phyloP scores from a whole-genome alignment of 192 early-diverging fungal genomes.

The Jimgerdemannia lactiflua region DNA sequence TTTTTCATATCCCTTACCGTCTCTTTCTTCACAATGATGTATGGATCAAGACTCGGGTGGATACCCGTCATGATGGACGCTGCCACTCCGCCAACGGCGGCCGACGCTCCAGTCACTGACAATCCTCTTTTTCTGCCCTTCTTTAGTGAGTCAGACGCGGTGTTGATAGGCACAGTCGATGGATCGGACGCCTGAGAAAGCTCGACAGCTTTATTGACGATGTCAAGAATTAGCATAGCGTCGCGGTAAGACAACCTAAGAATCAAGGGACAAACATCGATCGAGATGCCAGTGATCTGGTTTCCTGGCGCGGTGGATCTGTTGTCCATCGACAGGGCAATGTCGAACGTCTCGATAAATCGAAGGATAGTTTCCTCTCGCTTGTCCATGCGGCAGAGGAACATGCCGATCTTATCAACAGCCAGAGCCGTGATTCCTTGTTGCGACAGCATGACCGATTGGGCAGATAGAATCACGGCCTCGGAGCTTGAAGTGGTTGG shows the following conservation, averaged over 20 bases:
- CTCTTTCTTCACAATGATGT: slow-evolving; percentile 15
- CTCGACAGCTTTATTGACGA: slow-evolving; percentile 71
- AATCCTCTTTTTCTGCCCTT: not conserved
- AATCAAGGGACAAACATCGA: slow-evolving; percentile 78
- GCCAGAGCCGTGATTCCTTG: slow-evolving; percentile 73
- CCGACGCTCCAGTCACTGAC: not conserved
- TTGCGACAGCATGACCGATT: slow-evolving; percentile 77
- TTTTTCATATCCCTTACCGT: slow-evolving; percentile 8
- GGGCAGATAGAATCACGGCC: slow-evolving; percentile 82
- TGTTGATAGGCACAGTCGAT: not conserved
- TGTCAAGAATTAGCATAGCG: slow-evolving; percentile 74
- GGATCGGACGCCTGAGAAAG: slow-evolving; percentile 32
- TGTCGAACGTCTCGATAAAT: slow-evolving; percentile 90
- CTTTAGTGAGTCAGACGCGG: not conserved
- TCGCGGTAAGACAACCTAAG: slow-evolving; percentile 88
- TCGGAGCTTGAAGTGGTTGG: slow-evolving; percentile 69
- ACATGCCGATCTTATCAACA: slow-evolving; percentile 84
- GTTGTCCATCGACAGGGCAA: slow-evolving; percentile 77
- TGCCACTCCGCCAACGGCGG: slow-evolving; percentile 4
- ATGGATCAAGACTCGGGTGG: not conserved
- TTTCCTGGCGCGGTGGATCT: slow-evolving; percentile 58
- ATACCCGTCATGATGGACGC: not conserved
- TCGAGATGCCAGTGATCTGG: slow-evolving; percentile 56
- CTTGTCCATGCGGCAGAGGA: slow-evolving; percentile 87
- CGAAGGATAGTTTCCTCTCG: slow-evolving; percentile 73